These are phyloP conservation scores for Geranomyces michiganensis DNA, from an alignment of 192 early-diverging fungal genomes.

Conservation along the genomic window DNA sequence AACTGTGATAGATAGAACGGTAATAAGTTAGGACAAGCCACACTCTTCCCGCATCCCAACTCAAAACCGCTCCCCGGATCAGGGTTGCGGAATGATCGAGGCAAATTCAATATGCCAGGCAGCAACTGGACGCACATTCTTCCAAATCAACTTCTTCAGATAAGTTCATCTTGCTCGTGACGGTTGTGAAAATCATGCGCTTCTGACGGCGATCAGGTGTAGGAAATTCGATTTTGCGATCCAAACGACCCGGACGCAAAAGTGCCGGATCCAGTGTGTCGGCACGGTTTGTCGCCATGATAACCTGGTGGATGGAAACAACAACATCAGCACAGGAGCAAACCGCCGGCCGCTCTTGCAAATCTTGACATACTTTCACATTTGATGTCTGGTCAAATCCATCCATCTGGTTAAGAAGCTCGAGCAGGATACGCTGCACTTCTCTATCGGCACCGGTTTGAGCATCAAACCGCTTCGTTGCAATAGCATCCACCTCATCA, in stretches of 20 bases:
- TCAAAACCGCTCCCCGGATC: too few species aligned
- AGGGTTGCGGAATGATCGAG: not conserved
- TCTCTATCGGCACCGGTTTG: slow-evolving; percentile 98
- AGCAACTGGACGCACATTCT: slow-evolving; percentile 68
- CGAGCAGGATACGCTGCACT: slow-evolving; percentile 96
- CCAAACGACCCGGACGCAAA: slow-evolving; percentile 93
- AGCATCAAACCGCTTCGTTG: slow-evolving; percentile 97
- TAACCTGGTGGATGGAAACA: slow-evolving; percentile 72
- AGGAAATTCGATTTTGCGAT: slow-evolving; percentile 99
- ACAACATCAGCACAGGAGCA: not conserved
- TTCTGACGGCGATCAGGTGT: slow-evolving; percentile 96
- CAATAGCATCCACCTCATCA: slow-evolving; percentile 98
- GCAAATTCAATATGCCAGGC: not conserved
- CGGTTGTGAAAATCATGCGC: slow-evolving; percentile 94
- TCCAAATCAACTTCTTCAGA: slow-evolving; percentile 98
- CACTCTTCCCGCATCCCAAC: not conserved
- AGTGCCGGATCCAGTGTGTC: slow-evolving; percentile 97
- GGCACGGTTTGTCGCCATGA: slow-evolving; percentile 99
- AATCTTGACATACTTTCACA: slow-evolving; percentile 71
- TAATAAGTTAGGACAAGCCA: not conserved
- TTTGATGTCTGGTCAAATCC: slow-evolving; percentile 98
- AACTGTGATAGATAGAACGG: slow-evolving; percentile 53
- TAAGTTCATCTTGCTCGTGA: slow-evolving; percentile 95
- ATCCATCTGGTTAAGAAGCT: slow-evolving; percentile 99
- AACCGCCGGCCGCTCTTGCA: not conserved